phyloP scores from a whole-genome alignment of 805 yeast genomes.

The Metschnikowia bowlesiae region DNA sequence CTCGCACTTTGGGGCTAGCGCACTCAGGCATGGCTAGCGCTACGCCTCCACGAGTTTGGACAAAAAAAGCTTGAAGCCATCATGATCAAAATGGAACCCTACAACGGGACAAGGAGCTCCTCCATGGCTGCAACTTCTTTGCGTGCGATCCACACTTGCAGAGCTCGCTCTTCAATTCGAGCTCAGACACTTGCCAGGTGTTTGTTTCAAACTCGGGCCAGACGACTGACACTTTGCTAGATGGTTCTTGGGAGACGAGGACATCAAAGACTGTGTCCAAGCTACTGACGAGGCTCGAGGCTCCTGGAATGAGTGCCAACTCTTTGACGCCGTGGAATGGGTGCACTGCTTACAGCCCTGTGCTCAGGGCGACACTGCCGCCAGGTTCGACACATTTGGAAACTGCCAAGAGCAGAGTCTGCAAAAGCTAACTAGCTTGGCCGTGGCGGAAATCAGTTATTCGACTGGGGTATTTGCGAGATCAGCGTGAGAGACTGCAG shows the following conservation, averaged over 20 bases:
- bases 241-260: constrained; percentile 52
- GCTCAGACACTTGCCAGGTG: constrained; percentile 37
- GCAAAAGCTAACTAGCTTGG: constrained; percentile 51
- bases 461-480: constrained; percentile 68
- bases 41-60: constrained; percentile 43
- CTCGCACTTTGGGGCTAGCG: constrained; percentile 61
- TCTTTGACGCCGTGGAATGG: constrained; percentile 54
- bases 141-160: constrained; percentile 38
- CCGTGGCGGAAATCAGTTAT: constrained; percentile 51
- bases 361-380: constrained; percentile 21
- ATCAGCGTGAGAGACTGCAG: constrained; percentile 67
- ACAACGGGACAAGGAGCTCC: constrained; percentile 44
- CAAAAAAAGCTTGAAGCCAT: constrained; percentile 21
- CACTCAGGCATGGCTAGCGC: constrained; percentile 84
- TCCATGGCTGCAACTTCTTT: constrained; percentile 52
- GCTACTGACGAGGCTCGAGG: constrained; percentile 44
- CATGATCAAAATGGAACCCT: constrained; percentile 22
- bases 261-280: constrained; percentile 26
- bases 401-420: constrained; percentile 52
- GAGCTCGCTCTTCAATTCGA: constrained; percentile 38
- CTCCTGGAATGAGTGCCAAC: constrained; percentile 48
- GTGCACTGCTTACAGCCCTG: constrained; percentile 36
- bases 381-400: constrained; percentile 35
- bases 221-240: constrained; percentile 53
- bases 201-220: constrained; percentile 52